Base-by-base conservation (phyloP, 805 yeast genomes). In the Lachancea sp. region DNA sequence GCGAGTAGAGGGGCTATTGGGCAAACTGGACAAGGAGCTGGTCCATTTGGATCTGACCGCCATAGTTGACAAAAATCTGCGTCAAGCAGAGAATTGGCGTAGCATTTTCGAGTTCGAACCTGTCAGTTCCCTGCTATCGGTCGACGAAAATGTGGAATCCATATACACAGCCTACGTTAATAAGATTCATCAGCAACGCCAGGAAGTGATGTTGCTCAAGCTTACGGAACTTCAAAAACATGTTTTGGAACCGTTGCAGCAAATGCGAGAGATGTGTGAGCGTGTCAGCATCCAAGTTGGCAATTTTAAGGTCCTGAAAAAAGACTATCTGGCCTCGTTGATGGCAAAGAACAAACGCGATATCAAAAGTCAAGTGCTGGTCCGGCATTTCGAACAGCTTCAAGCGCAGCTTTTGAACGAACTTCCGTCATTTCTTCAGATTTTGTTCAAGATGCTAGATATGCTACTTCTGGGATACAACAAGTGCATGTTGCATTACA, bases 241-340 rank as follows among this genome's bases (percentile, higher is more conserved):
- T 13, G 57, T 68, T 2, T 35, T 66, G 26, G 52, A 48, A 13
- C 69, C 70, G 3, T 39, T 68, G 9, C 52, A 52, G 4, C 16
- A 48, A 20, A 38, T 60, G 1, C 32, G 63, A 16, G 56, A 58
- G 11, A 44, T 47, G 15, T 65, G 67, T 44, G 46, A 55, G 1
- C 37, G 48, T 6, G 61, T 63, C 0, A 55, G 52, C 39, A 31
- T 42, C 1, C 56, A 54, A 20, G 50, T 68, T 16, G 60, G 58
- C 47, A 68, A 60, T 44, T 60, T 67, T 18, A 57, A 59, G 26
- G 42, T 54, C 1, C 49, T 64, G 36, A 65, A 65, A 49, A 63
- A 58, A 17, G 70, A 69, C 15, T 69, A 67, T 44, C 48, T 66
- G 38, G 36, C 51, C 6, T 60, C 50, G 42, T 49, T 61, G 25